phyloP scores from a whole-genome alignment of 2,329 filamentous ascomycete genomes.

The Arthrobotrys conoides region DNA sequence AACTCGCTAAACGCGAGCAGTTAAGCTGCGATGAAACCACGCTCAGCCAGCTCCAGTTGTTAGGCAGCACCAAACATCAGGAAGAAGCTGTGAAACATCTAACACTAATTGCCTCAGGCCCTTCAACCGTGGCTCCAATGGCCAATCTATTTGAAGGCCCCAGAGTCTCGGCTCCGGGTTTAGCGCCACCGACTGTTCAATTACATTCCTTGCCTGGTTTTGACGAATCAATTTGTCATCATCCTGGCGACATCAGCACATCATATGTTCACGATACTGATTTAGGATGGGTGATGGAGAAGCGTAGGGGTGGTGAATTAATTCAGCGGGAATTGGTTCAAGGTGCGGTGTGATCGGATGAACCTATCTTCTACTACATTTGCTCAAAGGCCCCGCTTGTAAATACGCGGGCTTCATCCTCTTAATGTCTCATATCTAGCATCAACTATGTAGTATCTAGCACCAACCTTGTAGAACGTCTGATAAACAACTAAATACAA shows the following conservation, averaged over 20 bases:
- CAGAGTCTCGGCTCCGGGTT: background rate
- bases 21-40: conserved; percentile 52
- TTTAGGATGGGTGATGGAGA: conserved; percentile 59
- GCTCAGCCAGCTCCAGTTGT: conserved; percentile 43
- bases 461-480: background rate
- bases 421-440: background rate
- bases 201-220: background rate
- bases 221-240: conserved; percentile 32
- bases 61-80: conserved; percentile 23
- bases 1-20: conserved; percentile 48
- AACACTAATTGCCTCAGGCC: conserved; percentile 16
- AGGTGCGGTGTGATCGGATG: conserved; percentile 39
- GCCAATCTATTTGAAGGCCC: conserved; percentile 1
- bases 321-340: conserved; percentile 53
- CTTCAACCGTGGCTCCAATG: background rate
- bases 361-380: background rate
- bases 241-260: conserved; percentile 41
- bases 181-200: background rate
- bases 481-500: background rate
- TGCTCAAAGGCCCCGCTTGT: background rate
- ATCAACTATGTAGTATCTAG: background rate
- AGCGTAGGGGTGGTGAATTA: conserved; percentile 54
- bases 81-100: conserved; percentile 44
- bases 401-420: background rate
- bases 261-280: conserved; percentile 57